A percentile compares a stretch with the other conserved stretches of the same genome.
Conservation (phyloP, 495 filamentous ascomycete species). For the Neurospora intermedia region DNA sequence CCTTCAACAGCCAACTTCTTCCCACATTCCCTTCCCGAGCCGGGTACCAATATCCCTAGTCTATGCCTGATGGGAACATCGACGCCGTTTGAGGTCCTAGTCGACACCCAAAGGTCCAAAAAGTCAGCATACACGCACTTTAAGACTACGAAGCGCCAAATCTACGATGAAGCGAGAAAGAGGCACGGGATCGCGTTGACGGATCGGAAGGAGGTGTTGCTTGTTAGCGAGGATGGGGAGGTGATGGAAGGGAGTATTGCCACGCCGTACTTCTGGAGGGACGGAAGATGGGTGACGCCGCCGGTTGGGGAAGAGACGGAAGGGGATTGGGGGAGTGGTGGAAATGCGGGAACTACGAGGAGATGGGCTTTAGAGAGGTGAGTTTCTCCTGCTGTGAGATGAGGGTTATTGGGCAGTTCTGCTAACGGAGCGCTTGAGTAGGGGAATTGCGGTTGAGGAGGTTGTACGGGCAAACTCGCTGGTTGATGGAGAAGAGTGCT, state of each 20-base stretch:
- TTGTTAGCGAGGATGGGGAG: constrained; percentile 55
- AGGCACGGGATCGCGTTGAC: constrained; percentile 44
- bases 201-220: constrained; percentile 57
- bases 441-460: constrained; percentile 50
- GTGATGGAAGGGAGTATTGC: constrained; percentile 83
- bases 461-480: constrained; percentile 44
- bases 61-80: too few species aligned
- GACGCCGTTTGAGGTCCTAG: constrained; percentile 34
- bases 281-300: constrained; percentile 58
- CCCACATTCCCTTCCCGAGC: neutral
- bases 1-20: constrained; percentile 16
- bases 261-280: constrained; percentile 67
- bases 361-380: constrained; percentile 62
- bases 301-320: constrained; percentile 18
- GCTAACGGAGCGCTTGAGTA: constrained; percentile 11
- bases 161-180: constrained; percentile 54
- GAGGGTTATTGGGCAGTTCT: neutral
- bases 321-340: constrained; percentile 44
- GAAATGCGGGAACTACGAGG: constrained; percentile 72
- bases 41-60: too few species aligned
- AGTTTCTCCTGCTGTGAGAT: neutral
- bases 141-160: constrained; percentile 59
- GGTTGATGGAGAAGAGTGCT: constrained; percentile 62
- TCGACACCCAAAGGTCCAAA: constrained; percentile 42
- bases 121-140: constrained; percentile 59